phyloP scores from a whole-genome alignment of 2,329 filamentous ascomycete genomes.

The Hymenoscyphus albidus region DNA sequence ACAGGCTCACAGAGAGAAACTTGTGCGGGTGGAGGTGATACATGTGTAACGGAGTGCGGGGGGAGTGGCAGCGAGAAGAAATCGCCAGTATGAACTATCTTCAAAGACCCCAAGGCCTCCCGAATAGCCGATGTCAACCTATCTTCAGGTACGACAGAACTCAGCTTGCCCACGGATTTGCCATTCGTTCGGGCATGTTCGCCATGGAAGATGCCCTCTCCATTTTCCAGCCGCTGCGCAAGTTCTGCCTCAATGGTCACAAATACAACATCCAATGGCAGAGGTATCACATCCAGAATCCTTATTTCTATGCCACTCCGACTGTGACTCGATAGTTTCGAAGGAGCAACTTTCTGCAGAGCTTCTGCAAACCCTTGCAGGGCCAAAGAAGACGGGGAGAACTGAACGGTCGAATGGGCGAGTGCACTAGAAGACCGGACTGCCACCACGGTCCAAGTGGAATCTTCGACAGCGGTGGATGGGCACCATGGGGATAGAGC shows the following conservation, averaged over 20 bases:
- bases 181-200: slow-evolving; percentile 49
- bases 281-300: slow-evolving; percentile 73
- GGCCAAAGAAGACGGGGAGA: slow-evolving; percentile 66
- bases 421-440: slow-evolving; percentile 61
- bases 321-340: slow-evolving; percentile 67
- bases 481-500: slow-evolving; percentile 73
- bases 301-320: slow-evolving; percentile 80
- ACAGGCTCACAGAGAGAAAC: slow-evolving; percentile 94
- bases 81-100: slow-evolving; percentile 80
- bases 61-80: slow-evolving; percentile 72
- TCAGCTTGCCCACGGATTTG: slow-evolving; percentile 35
- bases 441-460: slow-evolving; percentile 82
- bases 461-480: slow-evolving; percentile 51
- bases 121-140: slow-evolving; percentile 65
- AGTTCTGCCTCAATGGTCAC: slow-evolving; percentile 81
- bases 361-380: slow-evolving; percentile 76
- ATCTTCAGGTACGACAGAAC: slow-evolving; percentile 45
- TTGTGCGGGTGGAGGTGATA: slow-evolving; percentile 77
- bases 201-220: slow-evolving; percentile 77
- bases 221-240: slow-evolving; percentile 73
- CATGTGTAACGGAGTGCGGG: slow-evolving; percentile 82
- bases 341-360: slow-evolving; percentile 70
- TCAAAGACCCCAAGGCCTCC: slow-evolving; percentile 66
- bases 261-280: slow-evolving; percentile 80
- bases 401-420: slow-evolving; percentile 73